Evolutionary conservation across 2,329 filamentous ascomycete genomes (phyloP), one percentile per base, ranked within the genome.

Genomic region (Pseudopithomyces chartarum): DNA sequence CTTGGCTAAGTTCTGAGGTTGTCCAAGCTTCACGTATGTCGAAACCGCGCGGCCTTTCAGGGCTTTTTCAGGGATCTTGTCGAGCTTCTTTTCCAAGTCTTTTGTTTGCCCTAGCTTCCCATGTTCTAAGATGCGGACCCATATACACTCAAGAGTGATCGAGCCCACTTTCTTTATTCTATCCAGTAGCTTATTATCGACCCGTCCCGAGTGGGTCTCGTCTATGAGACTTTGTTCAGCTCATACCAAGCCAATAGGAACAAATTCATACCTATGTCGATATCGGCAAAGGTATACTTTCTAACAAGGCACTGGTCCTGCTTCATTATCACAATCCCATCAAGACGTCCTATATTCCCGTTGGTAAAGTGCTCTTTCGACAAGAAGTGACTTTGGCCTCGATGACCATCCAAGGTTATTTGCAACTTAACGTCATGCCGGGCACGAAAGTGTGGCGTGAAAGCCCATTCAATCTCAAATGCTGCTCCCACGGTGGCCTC

Each of bases 401-500:
- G 20, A 20, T 51, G 54, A 7, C 66, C 66, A 48, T 73, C 68
- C 0, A 73, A 23, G 6, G n/a, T 57, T 19, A 65, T 12, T 1
- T 45, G 0, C 6, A 62, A 20, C 0, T 13, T 1, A 1, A 75
- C 6, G 13, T 36, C 57, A 22, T 64, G 46, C 23, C 52, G 55
- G 6, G 42, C 47, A n/a, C 22, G 10, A 19, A 54, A 59, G 3
- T 51, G 3, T 1, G 32, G 50, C 7, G 46, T 58, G 6, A 65
- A 44, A 6, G 47, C 48, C 8, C 57, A 49, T 5, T 29, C 19
- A 17, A 69, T 39, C 3, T 38, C 51, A 43, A 77, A 73, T 2
- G 65, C 48, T 1, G 64, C 60, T 6, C 61, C 69, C 1, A 70
- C 67, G 2, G 38, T 38, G 0, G 68, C 66, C 45, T 76, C 69